Evolutionary conservation across 2,329 filamentous ascomycete species (phyloP), one percentile per base, ranked within the genome.

Genomic region (Penicillium sp.): DNA sequence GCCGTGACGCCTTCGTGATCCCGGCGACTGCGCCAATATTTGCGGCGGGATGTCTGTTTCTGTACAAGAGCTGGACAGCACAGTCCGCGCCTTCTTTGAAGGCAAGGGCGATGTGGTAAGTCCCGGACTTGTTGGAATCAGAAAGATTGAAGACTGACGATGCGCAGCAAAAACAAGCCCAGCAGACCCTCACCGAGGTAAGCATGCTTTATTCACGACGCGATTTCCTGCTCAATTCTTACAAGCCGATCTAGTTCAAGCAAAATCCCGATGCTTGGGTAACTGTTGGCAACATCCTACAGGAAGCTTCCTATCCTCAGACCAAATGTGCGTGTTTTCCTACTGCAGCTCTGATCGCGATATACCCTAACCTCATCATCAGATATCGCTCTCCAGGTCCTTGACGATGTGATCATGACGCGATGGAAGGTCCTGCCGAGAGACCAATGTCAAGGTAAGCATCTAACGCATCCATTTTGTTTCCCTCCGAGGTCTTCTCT

Each of bases 261-360:
- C 95, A 98, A 81, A 96, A 98, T 72, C 93, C 93, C 57, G 95
- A 99, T 81, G 89, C 95, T 59, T 99, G 95, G 95, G 85, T 98
- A 65, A 86, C 97, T 75, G 95, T 98, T 70, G 95, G 97, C 75
- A 93, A 96, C 80, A 96, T 99, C 71, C 85, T 99, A 62, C 89
- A 93, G 77, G 90, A 96, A 76, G 91, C 95, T 63, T 89, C 89
- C 75, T 96, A 97, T 75, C 88, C 92, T 54, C 92, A 98, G 78
- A 99, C 95, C 61, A 99, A 99, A 82, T 99, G 92, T 93, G 81
- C 72, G 88, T 81, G 67, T 49, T 50, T 49, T 21, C 55, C 21
- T 35, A 25, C 33, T 23, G 31, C 13, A 47, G 45, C 45, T 47
- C 16, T 8, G 33, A 39, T 31, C 33, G 25, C 25, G 7, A 31